Conservation (phyloP, 768 basidiomycete species). For the Suillus subluteus region DNA sequence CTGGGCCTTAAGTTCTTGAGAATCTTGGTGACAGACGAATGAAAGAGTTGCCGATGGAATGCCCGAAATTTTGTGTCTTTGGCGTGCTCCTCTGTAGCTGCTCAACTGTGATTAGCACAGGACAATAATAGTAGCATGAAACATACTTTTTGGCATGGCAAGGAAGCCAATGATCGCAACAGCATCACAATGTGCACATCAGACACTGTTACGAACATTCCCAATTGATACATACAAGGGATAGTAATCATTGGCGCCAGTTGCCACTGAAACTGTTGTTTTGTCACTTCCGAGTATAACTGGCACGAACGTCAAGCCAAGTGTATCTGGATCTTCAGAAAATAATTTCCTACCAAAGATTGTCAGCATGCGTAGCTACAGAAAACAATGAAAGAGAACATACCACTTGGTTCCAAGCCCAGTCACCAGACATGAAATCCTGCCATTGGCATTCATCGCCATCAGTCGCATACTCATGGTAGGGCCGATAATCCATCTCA, state of each 20-base stretch:
- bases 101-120: too few species aligned
- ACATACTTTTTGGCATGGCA: constrained; percentile 20
- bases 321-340: too few species aligned
- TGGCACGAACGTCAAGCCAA: constrained; percentile 17
- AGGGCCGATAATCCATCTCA: constrained; percentile 24
- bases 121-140: too few species aligned
- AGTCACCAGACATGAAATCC: too few species aligned
- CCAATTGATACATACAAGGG: constrained; percentile 29
- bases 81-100: neutral
- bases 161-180: constrained; percentile 26
- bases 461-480: constrained; percentile 9
- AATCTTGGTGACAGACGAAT: constrained; percentile 31
- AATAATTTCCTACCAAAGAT: too few species aligned
- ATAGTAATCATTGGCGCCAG: constrained; percentile 29
- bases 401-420: too few species aligned
- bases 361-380: too few species aligned
- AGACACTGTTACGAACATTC: constrained; percentile 24
- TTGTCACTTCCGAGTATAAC: constrained; percentile 30
- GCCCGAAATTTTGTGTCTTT: constrained; percentile 25
- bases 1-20: too few species aligned
- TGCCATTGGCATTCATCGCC: too few species aligned
- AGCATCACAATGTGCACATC: constrained; percentile 24
- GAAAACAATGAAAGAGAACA: too few species aligned
- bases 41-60: constrained; percentile 36
- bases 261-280: constrained; percentile 30